phyloP scores from a whole-genome alignment of 1,284 basidiomycete genomes.

The Ustilago hordei region DNA sequence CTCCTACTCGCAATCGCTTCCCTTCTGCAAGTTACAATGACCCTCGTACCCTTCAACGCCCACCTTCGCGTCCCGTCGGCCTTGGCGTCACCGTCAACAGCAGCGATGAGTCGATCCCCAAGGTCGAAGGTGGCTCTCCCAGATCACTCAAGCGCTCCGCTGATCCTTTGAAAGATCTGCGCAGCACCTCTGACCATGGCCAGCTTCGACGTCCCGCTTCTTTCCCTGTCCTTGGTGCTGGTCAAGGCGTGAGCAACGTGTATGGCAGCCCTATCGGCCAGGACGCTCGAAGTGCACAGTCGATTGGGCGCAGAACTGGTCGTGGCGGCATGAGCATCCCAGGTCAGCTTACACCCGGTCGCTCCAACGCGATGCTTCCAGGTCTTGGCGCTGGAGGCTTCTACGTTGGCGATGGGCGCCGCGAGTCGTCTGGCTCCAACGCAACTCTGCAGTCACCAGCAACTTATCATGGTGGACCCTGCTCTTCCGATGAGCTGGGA shows the following conservation, averaged over 20 bases:
- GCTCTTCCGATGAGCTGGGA: constrained; percentile 42
- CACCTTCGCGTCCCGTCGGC: constrained; percentile 36
- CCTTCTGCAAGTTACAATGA: constrained; percentile 42
- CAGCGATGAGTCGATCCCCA: constrained; percentile 36
- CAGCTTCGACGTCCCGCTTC: constrained; percentile 48
- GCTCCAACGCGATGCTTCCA: constrained; percentile 39
- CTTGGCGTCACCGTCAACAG: constrained; percentile 40
- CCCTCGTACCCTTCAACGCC: constrained; percentile 28
- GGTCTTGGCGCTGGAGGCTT: constrained; percentile 25
- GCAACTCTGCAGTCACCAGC: constrained; percentile 37
- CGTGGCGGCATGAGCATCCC: constrained; percentile 33
- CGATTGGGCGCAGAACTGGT: constrained; percentile 30
- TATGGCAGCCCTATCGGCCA: constrained; percentile 37
- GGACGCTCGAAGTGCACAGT: constrained; percentile 37
- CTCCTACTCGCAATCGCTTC: constrained; percentile 45
- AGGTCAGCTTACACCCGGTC: constrained; percentile 41
- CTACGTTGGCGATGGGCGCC: constrained; percentile 37
- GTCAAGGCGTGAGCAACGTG: constrained; percentile 25
- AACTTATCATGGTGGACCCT: constrained; percentile 29
- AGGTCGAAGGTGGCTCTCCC: constrained; percentile 33
- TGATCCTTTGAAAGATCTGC: constrained; percentile 42
- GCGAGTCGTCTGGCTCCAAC: constrained; percentile 39
- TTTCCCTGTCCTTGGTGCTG: constrained; percentile 44
- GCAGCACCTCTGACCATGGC: constrained; percentile 32
- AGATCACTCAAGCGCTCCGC: constrained; percentile 51